These are phyloP conservation scores for Xylaria flabelliformis DNA, from an alignment of 495 filamentous ascomycete species.

Conservation along the genomic window DNA sequence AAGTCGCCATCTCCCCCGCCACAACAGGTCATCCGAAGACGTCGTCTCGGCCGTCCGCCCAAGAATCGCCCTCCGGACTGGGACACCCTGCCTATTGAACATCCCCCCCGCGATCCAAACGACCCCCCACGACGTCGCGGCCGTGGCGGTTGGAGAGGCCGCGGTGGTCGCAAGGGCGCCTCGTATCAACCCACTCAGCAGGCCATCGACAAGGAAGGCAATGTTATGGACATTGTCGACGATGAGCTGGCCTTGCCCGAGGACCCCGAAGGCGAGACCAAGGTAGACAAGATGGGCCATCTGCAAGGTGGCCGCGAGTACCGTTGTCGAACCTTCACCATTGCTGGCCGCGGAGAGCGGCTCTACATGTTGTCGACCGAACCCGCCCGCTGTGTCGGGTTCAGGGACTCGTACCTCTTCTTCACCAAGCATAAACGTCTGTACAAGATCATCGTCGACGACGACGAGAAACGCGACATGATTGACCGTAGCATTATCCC, in stretches of 20 bases:
- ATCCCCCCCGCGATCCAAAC: constrained; percentile 59
- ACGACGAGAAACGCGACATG: constrained; percentile 89
- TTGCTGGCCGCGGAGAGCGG: constrained; percentile 79
- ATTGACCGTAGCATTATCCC: constrained; percentile 95
- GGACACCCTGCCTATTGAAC: constrained; percentile 65
- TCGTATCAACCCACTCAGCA: constrained; percentile 75
- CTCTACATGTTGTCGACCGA: constrained; percentile 99
- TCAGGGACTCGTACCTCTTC: constrained; percentile 96
- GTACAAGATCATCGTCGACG: constrained; percentile 94
- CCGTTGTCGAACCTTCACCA: constrained; percentile 90
- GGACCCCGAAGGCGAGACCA: constrained; percentile 86
- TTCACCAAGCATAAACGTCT: constrained; percentile 96
- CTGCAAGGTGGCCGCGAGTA: constrained; percentile 86
- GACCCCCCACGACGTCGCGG: constrained; percentile 69
- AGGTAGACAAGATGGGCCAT: constrained; percentile 87
- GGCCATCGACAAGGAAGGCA: constrained; percentile 93
- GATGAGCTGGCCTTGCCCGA: constrained; percentile 91
- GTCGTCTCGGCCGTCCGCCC: constrained; percentile 83
- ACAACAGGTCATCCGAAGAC: constrained; percentile 69
- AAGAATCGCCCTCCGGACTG: constrained; percentile 82
- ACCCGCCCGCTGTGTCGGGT: constrained; percentile 93
- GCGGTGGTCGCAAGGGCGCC: constrained; percentile 76
- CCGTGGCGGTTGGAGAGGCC: constrained; percentile 69
- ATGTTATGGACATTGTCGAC: constrained; percentile 85
- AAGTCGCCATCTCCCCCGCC: constrained; percentile 61